These are phyloP conservation scores for Elsinoe batatas DNA, from an alignment of 2,329 filamentous ascomycete genomes.

Conservation along the genomic window DNA sequence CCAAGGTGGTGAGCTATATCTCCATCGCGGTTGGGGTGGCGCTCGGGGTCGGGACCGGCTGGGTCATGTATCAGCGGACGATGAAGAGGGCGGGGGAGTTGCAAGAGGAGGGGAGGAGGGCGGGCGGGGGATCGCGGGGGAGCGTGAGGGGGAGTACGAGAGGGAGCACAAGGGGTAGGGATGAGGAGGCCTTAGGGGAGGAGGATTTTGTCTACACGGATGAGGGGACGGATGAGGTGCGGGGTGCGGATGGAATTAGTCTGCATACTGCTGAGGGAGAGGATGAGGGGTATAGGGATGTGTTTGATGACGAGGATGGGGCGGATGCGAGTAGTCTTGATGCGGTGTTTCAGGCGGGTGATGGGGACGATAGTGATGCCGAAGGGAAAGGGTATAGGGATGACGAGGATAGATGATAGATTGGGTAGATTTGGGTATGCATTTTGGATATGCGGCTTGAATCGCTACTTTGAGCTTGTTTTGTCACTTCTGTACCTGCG, in stretches of 20 bases:
- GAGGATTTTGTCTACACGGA: slow-evolving; percentile 35
- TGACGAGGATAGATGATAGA: background rate
- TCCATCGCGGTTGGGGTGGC: slow-evolving; percentile 64
- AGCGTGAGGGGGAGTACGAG: slow-evolving; percentile 19
- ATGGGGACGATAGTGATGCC: slow-evolving; percentile 26
- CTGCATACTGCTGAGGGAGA: slow-evolving; percentile 44
- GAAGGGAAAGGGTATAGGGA: slow-evolving; percentile 20
- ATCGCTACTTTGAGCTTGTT: too few species aligned
- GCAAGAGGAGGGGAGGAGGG: slow-evolving; percentile 36
- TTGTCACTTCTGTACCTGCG: too few species aligned
- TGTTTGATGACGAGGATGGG: slow-evolving; percentile 31
- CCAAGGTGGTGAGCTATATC: slow-evolving; percentile 73
- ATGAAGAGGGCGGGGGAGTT: slow-evolving; percentile 40
- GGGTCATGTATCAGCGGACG: slow-evolving; percentile 67
- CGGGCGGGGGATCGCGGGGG: too few species aligned
- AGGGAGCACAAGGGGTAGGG: slow-evolving; percentile 19
- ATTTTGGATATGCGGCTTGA: background rate
- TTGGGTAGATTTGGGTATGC: background rate
- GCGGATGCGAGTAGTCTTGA: slow-evolving; percentile 34
- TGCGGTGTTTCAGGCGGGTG: slow-evolving; percentile 36
- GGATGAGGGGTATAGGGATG: slow-evolving; percentile 31
- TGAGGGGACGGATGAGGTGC: slow-evolving; percentile 29
- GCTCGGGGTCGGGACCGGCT: slow-evolving; percentile 66
- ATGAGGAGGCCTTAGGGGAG: slow-evolving; percentile 20
- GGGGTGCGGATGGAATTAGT: slow-evolving; percentile 43